phyloP scores from a whole-genome alignment of 2,329 filamentous ascomycete genomes.

The Fusarium abutilonis region DNA sequence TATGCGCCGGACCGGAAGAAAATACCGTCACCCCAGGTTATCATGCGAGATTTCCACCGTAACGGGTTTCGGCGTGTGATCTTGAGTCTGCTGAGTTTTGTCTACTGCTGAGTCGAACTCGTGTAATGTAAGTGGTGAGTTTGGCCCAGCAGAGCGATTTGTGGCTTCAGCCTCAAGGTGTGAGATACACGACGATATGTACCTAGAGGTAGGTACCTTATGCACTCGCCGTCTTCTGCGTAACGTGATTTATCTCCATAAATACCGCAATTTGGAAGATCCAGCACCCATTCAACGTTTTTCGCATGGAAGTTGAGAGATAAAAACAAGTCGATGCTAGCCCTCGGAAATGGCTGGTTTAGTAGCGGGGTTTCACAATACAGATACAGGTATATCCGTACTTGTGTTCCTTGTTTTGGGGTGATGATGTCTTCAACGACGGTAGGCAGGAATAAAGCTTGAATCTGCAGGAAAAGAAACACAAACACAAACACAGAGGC shows the following conservation, averaged over 20 bases:
- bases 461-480: not conserved
- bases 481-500: not conserved
- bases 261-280: slow-evolving; percentile 15
- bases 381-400: not conserved
- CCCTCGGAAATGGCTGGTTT: slow-evolving; percentile 18
- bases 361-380: not conserved
- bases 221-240: not conserved
- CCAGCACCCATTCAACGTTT: slow-evolving; percentile 11
- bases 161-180: slow-evolving; percentile 29
- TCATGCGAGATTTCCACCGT: slow-evolving; percentile 13
- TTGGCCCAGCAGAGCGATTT: slow-evolving; percentile 13
- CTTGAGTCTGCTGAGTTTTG: slow-evolving; percentile 12
- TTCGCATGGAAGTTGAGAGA: not conserved
- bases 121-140: slow-evolving; percentile 32
- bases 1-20: slow-evolving; percentile 14
- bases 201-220: too few species aligned
- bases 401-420: slow-evolving; percentile 12
- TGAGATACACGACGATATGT: not conserved
- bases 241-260: slow-evolving; percentile 7
- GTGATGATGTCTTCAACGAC: not conserved
- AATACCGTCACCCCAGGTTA: slow-evolving; percentile 12
- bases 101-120: slow-evolving; percentile 17
- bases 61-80: slow-evolving; percentile 15
- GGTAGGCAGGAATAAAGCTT: not conserved
- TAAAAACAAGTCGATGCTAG: slow-evolving; percentile 15